These are phyloP conservation scores for Populus simonii DNA, from an alignment of 345 rosid species.

Conservation along the genomic window DNA sequence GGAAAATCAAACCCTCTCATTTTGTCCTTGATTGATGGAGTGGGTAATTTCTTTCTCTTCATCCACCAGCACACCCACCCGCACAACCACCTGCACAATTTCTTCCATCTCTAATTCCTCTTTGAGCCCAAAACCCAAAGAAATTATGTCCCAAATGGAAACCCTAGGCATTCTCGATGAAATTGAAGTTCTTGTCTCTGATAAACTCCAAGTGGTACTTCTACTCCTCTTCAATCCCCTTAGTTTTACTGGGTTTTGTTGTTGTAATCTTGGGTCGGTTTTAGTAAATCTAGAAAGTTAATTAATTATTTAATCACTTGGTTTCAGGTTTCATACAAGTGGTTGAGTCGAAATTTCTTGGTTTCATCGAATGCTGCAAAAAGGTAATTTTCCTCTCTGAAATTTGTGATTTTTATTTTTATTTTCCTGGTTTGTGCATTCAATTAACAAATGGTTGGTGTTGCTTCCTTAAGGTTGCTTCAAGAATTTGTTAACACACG, in stretches of 20 bases:
- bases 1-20: neutral
- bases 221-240: neutral
- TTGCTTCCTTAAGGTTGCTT: slow-evolving; percentile 54
- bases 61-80: too few species aligned
- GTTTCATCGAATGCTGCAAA: slow-evolving; percentile 73
- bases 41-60: too few species aligned
- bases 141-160: slow-evolving; percentile 49
- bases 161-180: slow-evolving; percentile 67
- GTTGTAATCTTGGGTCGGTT: too few species aligned
- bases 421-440: neutral
- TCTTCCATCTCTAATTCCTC: too few species aligned
- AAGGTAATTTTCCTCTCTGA: slow-evolving; percentile 41
- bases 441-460: neutral
- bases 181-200: slow-evolving; percentile 69
- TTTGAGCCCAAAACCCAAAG: neutral
- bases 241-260: neutral
- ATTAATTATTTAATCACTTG: neutral
- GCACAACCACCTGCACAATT: too few species aligned
- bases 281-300: too few species aligned
- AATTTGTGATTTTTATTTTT: neutral
- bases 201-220: slow-evolving; percentile 74
- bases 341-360: slow-evolving; percentile 85
- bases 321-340: slow-evolving; percentile 90
- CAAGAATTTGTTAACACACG: slow-evolving; percentile 62
- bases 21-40: neutral